Conservation (phyloP, 2,329 filamentous ascomycete genomes). For the Raffaelea albimanens region DNA sequence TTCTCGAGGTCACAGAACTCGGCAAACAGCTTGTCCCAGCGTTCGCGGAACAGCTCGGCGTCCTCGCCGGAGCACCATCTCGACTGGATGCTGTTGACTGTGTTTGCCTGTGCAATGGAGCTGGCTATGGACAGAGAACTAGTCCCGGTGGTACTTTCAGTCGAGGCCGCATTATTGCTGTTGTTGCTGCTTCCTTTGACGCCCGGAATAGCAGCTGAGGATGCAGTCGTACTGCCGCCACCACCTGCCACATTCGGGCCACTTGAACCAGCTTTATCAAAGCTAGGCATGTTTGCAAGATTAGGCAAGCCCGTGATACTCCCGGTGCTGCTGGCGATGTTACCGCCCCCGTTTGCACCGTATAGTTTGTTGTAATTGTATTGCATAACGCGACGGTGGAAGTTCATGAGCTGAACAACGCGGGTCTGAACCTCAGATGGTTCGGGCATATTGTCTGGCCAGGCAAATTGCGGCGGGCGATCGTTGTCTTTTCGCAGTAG, state of each 20-base stretch:
- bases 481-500: slow-evolving; percentile 86
- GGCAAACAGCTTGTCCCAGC: slow-evolving; percentile 96
- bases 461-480: slow-evolving; percentile 92
- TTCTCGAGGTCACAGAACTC: slow-evolving; percentile 97
- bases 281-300: slow-evolving; percentile 2
- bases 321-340: background rate
- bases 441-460: slow-evolving; percentile 90
- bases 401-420: slow-evolving; percentile 95
- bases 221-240: background rate
- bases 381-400: slow-evolving; percentile 90
- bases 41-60: slow-evolving; percentile 84
- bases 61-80: slow-evolving; percentile 97
- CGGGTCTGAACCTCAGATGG: slow-evolving; percentile 86
- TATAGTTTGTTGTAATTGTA: slow-evolving; percentile 81
- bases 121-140: slow-evolving; percentile 28
- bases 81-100: slow-evolving; percentile 65
- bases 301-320: background rate
- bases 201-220: no score
- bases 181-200: background rate
- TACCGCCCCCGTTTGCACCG: slow-evolving; percentile 25
- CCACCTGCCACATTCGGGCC: background rate
- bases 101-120: slow-evolving; percentile 43
- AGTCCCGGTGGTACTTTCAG: slow-evolving; percentile 28
- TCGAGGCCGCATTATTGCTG: slow-evolving; percentile 19
- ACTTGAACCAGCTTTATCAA: slow-evolving; percentile 1